These are phyloP conservation scores for Viridothelium virens DNA, from an alignment of 495 filamentous ascomycete genomes.

Conservation along the genomic window DNA sequence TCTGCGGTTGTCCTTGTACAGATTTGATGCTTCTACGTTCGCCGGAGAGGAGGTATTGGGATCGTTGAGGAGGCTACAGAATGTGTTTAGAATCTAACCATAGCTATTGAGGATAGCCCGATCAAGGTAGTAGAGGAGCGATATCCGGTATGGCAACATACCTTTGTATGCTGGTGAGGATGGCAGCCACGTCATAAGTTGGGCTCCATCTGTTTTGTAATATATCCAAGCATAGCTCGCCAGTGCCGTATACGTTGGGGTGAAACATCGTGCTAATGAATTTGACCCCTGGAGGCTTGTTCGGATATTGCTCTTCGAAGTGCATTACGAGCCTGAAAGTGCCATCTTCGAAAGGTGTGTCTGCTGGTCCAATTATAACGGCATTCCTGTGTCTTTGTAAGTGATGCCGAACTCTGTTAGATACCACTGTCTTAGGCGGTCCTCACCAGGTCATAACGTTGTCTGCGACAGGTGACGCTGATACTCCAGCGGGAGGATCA, in stretches of 20 bases:
- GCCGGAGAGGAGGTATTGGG: conserved; percentile 96
- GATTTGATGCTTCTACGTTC: conserved; percentile 95
- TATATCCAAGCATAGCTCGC: conserved; percentile 94
- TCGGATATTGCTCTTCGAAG: conserved; percentile 97
- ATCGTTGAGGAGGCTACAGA: conserved; percentile 81
- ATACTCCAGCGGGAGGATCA: conserved; percentile 93
- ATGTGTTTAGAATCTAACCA: neutral
- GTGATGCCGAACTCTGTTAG: neutral
- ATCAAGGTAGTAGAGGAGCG: neutral
- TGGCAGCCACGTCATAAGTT: conserved; percentile 95
- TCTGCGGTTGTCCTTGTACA: conserved; percentile 95
- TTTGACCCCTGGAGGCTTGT: conserved; percentile 95
- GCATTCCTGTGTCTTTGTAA: conserved; percentile 65
- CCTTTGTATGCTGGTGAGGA: conserved; percentile 97
- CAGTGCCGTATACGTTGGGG: conserved; percentile 94
- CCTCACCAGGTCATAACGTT: conserved; percentile 98
- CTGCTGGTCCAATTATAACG: conserved; percentile 94
- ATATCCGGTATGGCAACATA: conserved; percentile 33
- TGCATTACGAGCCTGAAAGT: conserved; percentile 98
- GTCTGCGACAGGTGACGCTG: conserved; percentile 90
- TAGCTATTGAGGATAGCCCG: neutral
- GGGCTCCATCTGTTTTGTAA: conserved; percentile 98
- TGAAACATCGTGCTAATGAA: conserved; percentile 99
- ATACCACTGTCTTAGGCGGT: neutral
- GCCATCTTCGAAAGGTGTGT: conserved; percentile 97